These are phyloP conservation scores for Arthrinium phaeospermum DNA, from an alignment of 2,329 filamentous ascomycete species.

Conservation along the genomic window DNA sequence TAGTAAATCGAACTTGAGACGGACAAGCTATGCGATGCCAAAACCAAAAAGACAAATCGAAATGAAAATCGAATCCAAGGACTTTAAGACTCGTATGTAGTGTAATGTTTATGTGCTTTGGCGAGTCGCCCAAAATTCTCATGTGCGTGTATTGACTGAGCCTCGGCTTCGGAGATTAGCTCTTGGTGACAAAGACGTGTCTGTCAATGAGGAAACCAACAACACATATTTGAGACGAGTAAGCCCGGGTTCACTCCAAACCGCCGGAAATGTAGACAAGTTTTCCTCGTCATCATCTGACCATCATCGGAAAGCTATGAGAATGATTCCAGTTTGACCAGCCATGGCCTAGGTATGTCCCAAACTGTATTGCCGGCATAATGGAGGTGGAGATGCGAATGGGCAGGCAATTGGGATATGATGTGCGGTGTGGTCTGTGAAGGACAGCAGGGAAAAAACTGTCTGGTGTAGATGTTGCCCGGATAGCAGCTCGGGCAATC, in stretches of 20 bases:
- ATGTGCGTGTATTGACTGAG: background rate
- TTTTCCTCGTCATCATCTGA: conserved; percentile 20
- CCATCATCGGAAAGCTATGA: conserved; percentile 16
- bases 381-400: background rate
- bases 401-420: background rate
- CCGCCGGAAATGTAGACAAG: background rate
- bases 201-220: background rate
- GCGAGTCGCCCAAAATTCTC: background rate
- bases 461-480: background rate
- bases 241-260: background rate
- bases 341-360: background rate
- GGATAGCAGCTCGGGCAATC: conserved; percentile 1
- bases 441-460: conserved; percentile 2
- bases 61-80: conserved; percentile 20
- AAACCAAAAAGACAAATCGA: conserved; percentile 16
- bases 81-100: background rate
- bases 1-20: conserved; percentile 14
- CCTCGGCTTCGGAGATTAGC: background rate
- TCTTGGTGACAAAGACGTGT: background rate
- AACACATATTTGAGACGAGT: background rate
- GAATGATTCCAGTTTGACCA: background rate
- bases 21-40: conserved; percentile 17
- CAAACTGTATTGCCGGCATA: background rate
- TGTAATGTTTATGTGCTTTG: background rate
- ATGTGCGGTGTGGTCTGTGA: background rate